phyloP scores from a whole-genome alignment of 257 asterid species.

The Mitragyna speciosa region DNA sequence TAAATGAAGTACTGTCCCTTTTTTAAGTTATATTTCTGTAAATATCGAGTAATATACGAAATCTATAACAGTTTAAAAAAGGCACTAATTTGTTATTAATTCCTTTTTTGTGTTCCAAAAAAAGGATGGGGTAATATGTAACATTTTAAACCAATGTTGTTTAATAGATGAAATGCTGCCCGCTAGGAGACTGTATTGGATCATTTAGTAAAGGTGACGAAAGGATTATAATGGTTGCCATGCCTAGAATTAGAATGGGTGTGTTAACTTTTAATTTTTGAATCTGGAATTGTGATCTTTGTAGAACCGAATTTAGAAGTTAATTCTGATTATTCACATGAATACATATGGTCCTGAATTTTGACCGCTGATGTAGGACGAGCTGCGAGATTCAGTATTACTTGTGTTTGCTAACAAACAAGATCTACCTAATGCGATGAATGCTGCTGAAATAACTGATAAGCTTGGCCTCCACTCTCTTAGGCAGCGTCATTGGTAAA shows the following conservation, averaged over 20 bases:
- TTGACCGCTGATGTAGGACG: constrained; percentile 52
- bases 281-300: not conserved
- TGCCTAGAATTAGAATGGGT: not conserved
- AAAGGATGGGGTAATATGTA: not conserved
- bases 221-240: not conserved
- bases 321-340: not conserved
- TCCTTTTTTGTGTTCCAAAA: too few species aligned
- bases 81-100: too few species aligned
- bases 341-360: not conserved
- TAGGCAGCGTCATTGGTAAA: constrained; percentile 90
- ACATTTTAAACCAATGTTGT: not conserved
- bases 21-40: not conserved
- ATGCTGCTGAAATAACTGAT: constrained; percentile 89
- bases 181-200: not conserved
- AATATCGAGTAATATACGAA: not conserved
- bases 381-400: constrained; percentile 81
- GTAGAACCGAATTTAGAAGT: not conserved
- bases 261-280: not conserved
- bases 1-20: constrained; percentile 60
- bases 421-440: constrained; percentile 95
- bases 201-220: not conserved
- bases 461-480: constrained; percentile 92
- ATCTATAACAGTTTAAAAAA: not conserved
- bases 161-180: not conserved
- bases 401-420: constrained; percentile 91